Base-by-base conservation (phyloP, 139 green algal genomes). In the Coelastrella sp. region DNA sequence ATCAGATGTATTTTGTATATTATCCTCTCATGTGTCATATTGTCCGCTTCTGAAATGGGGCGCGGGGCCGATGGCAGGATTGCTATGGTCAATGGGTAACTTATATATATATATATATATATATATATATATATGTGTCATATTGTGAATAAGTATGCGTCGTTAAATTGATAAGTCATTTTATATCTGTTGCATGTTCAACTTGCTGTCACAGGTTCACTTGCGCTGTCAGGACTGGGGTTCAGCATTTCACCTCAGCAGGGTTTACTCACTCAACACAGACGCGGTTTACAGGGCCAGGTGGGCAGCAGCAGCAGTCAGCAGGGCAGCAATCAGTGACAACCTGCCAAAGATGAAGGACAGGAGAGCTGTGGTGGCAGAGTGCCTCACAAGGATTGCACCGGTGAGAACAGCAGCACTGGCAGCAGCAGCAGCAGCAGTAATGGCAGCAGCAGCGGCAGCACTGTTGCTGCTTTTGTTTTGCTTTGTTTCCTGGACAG, bases 211-310 rank as follows among this genome's bases (percentile, higher is more conserved):
- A 80, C 72, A 88, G 84, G 84, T 59, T 3, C 84, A 88, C 68
- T 58, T 88, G 20, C 87, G 73, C 11, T 76, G 58, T 73, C 85
- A 84, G 35, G 87, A 86, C 72, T 93, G 91, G 91, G 84, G 84
- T 63, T 74, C 65, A 14, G 91, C 91, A 8, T 84, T 91, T 25
- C 25, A 82, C 68, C 78, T 93, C 15, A 81, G 72, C 56, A 65
- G 68, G 60, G n/a, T 74, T 9, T 74, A 81, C 9, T 73, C 84
- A 1, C 83, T 93, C 56, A 70, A 92, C 70, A 58, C 82, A 57
- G 91, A 93, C 60, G 22, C 49, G 25, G 91, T 93, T 20, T 89
- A 91, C 84, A 15, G 35, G 4, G 91, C 91, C 19, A 79, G 91
- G 10, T 93, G 91, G 91, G 78, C 88, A 7, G 81, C 60, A 15